Evolutionary conservation across 2,329 filamentous ascomycete species (phyloP), one percentile per base, ranked within the genome.

Genomic region (Botrytis cinerea): DNA sequence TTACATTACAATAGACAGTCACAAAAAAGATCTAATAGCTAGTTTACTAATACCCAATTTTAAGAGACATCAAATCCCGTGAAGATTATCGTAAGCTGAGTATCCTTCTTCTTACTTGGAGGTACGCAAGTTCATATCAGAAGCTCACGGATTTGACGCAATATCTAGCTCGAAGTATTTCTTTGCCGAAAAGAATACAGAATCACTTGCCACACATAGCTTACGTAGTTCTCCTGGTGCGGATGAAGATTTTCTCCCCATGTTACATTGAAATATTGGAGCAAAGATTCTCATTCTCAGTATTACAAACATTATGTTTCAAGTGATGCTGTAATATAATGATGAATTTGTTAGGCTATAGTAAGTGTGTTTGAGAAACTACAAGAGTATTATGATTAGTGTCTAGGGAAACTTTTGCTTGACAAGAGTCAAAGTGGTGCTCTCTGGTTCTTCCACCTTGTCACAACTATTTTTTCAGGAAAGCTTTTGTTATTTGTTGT

Each of bases 151-250:
- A 38, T 7, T 38, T 38, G 32, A 61, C 20, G 8, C 22, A 32
- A 38, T 22, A 61, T 38, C 32, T 61, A n/a, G 22, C 32, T 61
- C 32, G 20, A 38, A 25, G 35, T 25, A 35, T n/a, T 7, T 16
- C 20, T 38, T 35, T 61, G 5, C 22, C 2, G 20, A n/a, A 25
- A 5, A 12, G 48, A n/a, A 22, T 38, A 4, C 32, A n/a, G 1
- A 14, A 8, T 25, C 20, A 25, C 20, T 38, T 38, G 5, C 12
- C 20, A 61, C 1, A 8, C 1, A 25, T 38, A 38, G 14, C 0
- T 38, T 1, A 7, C 4, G 14, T 38, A 38, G 7, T 0, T 38
- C 22, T 60, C 4, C 8, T 8, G 20, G 0, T 8, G 6, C 14
- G 16, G 4, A 8, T 25, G 32, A 14, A 60, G 22, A 7, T 25